phyloP scores from a whole-genome alignment of 495 filamentous ascomycete species.

The Cercophora newfieldiana region DNA sequence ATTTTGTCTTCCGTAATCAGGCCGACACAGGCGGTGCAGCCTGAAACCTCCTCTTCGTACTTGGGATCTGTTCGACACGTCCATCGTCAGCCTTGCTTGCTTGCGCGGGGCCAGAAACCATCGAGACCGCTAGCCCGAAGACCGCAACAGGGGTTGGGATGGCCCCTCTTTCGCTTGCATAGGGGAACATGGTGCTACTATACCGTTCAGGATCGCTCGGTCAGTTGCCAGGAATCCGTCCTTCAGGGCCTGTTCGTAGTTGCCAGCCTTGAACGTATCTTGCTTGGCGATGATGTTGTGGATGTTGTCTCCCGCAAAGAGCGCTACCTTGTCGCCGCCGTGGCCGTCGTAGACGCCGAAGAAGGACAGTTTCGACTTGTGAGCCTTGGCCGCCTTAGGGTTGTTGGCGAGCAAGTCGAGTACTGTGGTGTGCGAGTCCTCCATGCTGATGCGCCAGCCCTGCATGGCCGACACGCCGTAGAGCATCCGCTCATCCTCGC shows the following conservation, averaged over 20 bases:
- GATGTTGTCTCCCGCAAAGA: slow-evolving; percentile 89
- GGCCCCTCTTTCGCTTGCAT: neutral
- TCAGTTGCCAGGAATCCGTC: slow-evolving; percentile 97
- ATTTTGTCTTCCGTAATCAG: slow-evolving; percentile 89
- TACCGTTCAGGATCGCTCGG: slow-evolving; percentile 92
- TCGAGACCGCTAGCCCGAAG: neutral
- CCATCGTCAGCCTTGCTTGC: slow-evolving; percentile 24
- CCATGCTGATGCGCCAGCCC: slow-evolving; percentile 99
- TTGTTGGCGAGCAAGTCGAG: slow-evolving; percentile 78
- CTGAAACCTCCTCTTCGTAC: slow-evolving; percentile 96
- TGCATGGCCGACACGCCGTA: slow-evolving; percentile 98
- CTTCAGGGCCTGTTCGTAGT: slow-evolving; percentile 94
- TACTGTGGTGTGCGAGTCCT: slow-evolving; percentile 87
- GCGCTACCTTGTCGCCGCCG: slow-evolving; percentile 92
- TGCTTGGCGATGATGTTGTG: slow-evolving; percentile 94
- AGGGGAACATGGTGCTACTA: slow-evolving; percentile 25
- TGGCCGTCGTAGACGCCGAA: slow-evolving; percentile 99
- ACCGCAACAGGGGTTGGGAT: neutral
- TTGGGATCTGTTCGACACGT: slow-evolving; percentile 69
- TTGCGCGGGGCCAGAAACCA: neutral
- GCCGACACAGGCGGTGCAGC: slow-evolving; percentile 90
- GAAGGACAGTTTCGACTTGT: slow-evolving; percentile 79
- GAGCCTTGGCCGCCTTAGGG: slow-evolving; percentile 58
- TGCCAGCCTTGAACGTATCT: slow-evolving; percentile 83
- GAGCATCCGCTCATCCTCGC: slow-evolving; percentile 87